Percentiles rank a stretch among this genome's conserved stretches.
Evolutionary conservation across 306 rosid species (phyloP).

Genomic region (Cicer arietinum): DNA sequence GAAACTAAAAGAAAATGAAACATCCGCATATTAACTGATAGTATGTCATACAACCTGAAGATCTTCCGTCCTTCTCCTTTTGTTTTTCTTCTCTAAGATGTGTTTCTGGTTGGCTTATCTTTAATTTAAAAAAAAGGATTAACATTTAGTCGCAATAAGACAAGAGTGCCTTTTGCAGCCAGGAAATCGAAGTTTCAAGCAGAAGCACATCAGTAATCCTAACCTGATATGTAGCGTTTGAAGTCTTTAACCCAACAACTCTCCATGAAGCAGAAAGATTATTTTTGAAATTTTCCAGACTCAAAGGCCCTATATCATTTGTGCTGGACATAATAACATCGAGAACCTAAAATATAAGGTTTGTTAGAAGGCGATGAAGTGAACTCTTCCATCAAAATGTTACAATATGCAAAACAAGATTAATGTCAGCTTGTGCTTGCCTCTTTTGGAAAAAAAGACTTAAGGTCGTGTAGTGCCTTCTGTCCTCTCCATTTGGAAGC

Average conservation of each 20-base stretch:
- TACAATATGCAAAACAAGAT: slow-evolving; percentile 27
- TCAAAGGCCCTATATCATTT: slow-evolving; percentile 80
- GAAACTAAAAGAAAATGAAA: slow-evolving; percentile 33
- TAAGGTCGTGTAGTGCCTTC: slow-evolving; percentile 65
- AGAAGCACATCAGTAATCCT: slow-evolving; percentile 45
- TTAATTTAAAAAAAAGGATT: slow-evolving; percentile 29
- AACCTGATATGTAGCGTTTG: slow-evolving; percentile 63
- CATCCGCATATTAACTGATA: slow-evolving; percentile 12
- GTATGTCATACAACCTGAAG: slow-evolving; percentile 55
- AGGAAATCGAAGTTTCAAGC: slow-evolving; percentile 20
- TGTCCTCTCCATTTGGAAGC: slow-evolving; percentile 70
- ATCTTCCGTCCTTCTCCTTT: slow-evolving; percentile 47
- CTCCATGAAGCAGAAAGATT: slow-evolving; percentile 89
- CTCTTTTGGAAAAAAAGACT: slow-evolving; percentile 80
- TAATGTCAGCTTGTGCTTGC: slow-evolving; percentile 54
- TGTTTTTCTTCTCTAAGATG: slow-evolving; percentile 52
- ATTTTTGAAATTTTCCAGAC: slow-evolving; percentile 75
- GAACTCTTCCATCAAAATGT: slow-evolving; percentile 32
- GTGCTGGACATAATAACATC: slow-evolving; percentile 78
- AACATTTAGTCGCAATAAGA: slow-evolving; percentile 17
- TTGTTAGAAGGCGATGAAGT: slow-evolving; percentile 38
- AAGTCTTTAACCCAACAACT: slow-evolving; percentile 55
- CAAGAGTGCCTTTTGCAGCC: not conserved
- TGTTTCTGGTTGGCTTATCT: slow-evolving; percentile 55
- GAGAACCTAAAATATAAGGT: slow-evolving; percentile 64